A percentile compares a stretch with the other conserved stretches of the same genome.
phyloP scores from a whole-genome alignment of 108 stramenopile species.

The Mayamaea pseudoterrestris region DNA sequence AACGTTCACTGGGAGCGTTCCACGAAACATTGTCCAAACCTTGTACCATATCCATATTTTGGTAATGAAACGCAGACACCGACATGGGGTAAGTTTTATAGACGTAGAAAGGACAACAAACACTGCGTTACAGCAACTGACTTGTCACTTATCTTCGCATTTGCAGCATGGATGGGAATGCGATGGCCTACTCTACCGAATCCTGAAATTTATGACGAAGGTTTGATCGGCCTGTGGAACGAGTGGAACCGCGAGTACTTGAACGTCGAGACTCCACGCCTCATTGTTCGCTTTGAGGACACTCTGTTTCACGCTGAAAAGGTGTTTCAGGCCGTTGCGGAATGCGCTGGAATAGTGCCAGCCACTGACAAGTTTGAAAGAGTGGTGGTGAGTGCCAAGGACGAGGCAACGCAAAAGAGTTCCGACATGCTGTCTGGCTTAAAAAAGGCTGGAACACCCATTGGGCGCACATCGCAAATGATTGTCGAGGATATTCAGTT shows the following conservation, averaged over 20 bases:
- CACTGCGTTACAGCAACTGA: no score
- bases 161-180: not conserved
- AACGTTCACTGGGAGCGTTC: constrained; percentile 18
- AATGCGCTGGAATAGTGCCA: constrained; percentile 55
- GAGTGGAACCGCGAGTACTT: constrained; percentile 55
- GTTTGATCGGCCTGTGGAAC: constrained; percentile 32
- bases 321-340: constrained; percentile 34
- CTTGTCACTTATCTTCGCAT: not conserved
- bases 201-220: not conserved
- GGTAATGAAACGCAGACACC: no score
- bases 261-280: constrained; percentile 47
- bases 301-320: constrained; percentile 56
- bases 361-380: constrained; percentile 28
- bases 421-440: constrained; percentile 53
- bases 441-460: constrained; percentile 50
- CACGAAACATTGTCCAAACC: constrained; percentile 38
- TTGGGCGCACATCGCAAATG: constrained; percentile 32
- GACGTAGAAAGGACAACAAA: no score
- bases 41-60: constrained; percentile 13
- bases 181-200: not conserved
- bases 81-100: no score
- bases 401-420: constrained; percentile 15
- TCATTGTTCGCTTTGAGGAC: constrained; percentile 78
- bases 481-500: constrained; percentile 34
- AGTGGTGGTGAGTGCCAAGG: constrained; percentile 50